Conservation (phyloP, 2,329 filamentous ascomycete genomes). For the Paecilomyces formosus region DNA sequence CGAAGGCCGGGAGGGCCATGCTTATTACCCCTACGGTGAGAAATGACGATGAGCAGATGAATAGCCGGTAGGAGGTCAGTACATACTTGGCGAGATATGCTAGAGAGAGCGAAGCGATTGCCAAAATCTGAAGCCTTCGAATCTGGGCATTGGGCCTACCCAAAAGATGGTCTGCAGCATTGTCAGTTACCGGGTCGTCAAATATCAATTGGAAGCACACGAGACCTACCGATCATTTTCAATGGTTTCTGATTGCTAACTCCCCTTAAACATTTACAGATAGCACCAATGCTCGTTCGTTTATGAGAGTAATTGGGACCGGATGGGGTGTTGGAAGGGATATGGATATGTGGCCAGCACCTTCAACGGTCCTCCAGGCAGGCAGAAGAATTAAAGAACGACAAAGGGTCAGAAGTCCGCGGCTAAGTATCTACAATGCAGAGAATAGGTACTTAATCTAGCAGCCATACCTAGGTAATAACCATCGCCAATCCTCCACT, state of each 20-base stretch:
- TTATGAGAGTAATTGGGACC: neutral
- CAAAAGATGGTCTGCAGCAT: conserved; percentile 68
- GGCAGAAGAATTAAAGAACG: neutral
- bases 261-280: neutral
- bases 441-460: too few species aligned
- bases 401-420: neutral
- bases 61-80: conserved; percentile 11
- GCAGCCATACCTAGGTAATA: neutral
- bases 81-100: conserved; percentile 68
- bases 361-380: neutral
- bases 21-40: conserved; percentile 60
- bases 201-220: neutral
- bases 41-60: neutral
- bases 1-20: conserved; percentile 76
- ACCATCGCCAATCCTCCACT: too few species aligned
- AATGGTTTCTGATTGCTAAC: neutral
- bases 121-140: conserved; percentile 83
- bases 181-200: neutral
- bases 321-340: neutral
- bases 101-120: conserved; percentile 87
- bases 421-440: neutral
- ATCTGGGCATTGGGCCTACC: conserved; percentile 87
- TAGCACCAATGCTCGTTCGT: neutral
- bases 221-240: neutral
- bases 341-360: neutral